Base-by-base conservation (phyloP, 2,329 filamentous ascomycete genomes). In the Alternaria longipes region DNA sequence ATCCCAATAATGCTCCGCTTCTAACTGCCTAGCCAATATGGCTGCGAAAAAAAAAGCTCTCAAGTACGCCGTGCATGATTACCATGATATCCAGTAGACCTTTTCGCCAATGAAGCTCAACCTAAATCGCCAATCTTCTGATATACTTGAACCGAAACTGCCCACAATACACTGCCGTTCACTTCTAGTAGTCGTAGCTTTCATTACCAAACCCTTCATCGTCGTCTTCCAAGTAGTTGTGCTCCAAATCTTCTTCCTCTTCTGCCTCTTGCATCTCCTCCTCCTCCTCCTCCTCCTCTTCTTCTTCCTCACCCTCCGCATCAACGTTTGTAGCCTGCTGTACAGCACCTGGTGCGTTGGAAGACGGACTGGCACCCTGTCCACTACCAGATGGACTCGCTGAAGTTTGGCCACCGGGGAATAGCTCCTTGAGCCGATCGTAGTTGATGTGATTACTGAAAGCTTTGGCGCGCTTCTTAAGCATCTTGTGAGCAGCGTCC, bases 371-470 rank as follows among this genome's bases (percentile, higher is more conserved):
- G 9, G 68, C 68, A 26, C 67, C 69, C 26, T 63, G 51, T 5
- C 61, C 71, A 40, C 68, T 72, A 8, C 59, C 74, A 30, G 62
- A 65, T 12, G 66, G 66, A 14, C 66, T 66, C 18, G 57, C 46
- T 16, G 66, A 60, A 36, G 54, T 54, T 20, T 62, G 59, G 20
- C 65, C 63, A 9, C 62, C 71, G 4, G 67, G 73, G 22, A 82
- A 83, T 5, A 83, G 69, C 32, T 76, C 75, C 42, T 79, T 77
- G 52, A 84, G 69, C 24, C 73, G 77, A 20, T 81, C 81, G 67
- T 84, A 85, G 63, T 85, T 80, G 65, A 85, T 79, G 62, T 80
- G 73, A 38, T 76, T 79, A 59, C 78, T 80, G 71, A 83, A 82
- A 9, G 74, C 72, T 30, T 76, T 77, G 4, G 76, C 80, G 22